Percentiles rank a stretch among this genome's conserved stretches.
Conservation (phyloP, 176 grass and related monocot genomes). For the Phragmites australis region DNA sequence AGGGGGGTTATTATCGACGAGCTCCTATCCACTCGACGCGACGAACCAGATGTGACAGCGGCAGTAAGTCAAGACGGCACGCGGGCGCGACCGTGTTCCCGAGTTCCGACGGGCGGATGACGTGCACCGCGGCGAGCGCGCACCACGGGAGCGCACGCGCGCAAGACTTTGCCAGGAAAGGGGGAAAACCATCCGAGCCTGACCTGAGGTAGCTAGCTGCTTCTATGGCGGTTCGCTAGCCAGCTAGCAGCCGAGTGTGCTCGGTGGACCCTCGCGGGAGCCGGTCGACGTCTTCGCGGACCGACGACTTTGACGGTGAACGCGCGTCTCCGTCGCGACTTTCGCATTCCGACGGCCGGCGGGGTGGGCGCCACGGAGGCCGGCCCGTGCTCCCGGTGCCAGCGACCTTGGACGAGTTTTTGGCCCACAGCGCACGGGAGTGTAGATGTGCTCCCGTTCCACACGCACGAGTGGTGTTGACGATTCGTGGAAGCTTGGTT, state of each 20-base stretch:
- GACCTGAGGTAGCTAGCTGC: no score
- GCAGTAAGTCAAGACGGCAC: background rate
- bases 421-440: background rate
- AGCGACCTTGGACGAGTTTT: no score
- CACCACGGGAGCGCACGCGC: background rate
- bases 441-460: background rate
- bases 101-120: background rate
- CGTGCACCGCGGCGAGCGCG: no score
- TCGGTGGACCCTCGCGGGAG: no score
- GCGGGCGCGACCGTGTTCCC: background rate
- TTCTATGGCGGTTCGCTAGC: background rate
- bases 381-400: background rate
- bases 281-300: constrained; percentile 7
- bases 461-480: background rate
- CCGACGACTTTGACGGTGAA: constrained; percentile 44
- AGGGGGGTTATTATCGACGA: background rate
- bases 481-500: background rate
- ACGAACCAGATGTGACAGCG: no score
- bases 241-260: background rate
- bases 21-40: no score
- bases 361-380: background rate
- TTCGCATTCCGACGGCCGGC: no score
- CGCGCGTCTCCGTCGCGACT: no score
- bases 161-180: background rate
- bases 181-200: no score